Evolutionary conservation across 2,329 filamentous ascomycete species (phyloP), one percentile per base, ranked within the genome.

Genomic region (Thelonectria olida): DNA sequence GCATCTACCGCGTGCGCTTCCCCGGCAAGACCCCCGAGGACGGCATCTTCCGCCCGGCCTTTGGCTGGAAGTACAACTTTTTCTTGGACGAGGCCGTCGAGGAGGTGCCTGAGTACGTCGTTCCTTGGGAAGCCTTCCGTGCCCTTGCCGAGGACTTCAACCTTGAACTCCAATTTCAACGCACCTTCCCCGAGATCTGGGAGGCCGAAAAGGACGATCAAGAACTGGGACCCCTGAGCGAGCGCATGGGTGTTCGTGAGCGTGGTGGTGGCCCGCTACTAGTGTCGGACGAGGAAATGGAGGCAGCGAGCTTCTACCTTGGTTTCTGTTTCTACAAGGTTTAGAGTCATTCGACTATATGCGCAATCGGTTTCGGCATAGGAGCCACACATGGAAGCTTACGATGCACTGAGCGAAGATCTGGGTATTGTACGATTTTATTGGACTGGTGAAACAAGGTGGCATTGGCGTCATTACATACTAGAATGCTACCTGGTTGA

Each of bases 251-350:
- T 1, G 96, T 99, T 5, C 85, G 93, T 34, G 91, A 90, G 71
- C 85, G 91, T 31, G 85, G 86, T 19, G 85, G 87, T 9, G 88
- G 86, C 6, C 87, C 71, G 15, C 79, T 97, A 66, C 76, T 91
- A 47, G 92, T 97, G 51, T 90, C 87, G 2, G 85, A 90, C 12
- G 92, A 97, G 74, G 96, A 99, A 81, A 91, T 96, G 85, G 94
- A 98, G 76, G 96, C 96, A 44, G 92, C 91, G 10, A 88, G 86
- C 70, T 97, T 98, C 74, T 98, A 98, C 74, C 87, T 96, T 71
- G 94, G 92, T 2, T 98, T 98, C 73, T 97, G 93, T 80, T 98
- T 98, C 78, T 97, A 97, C 79, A 97, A 97, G 82, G 92, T 96
- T 45, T 96, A 83, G 66, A 55, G 10, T 22, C 19, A 19, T 25